Conservation (phyloP, 129 eudicot species). For the Sambucus nigra region DNA sequence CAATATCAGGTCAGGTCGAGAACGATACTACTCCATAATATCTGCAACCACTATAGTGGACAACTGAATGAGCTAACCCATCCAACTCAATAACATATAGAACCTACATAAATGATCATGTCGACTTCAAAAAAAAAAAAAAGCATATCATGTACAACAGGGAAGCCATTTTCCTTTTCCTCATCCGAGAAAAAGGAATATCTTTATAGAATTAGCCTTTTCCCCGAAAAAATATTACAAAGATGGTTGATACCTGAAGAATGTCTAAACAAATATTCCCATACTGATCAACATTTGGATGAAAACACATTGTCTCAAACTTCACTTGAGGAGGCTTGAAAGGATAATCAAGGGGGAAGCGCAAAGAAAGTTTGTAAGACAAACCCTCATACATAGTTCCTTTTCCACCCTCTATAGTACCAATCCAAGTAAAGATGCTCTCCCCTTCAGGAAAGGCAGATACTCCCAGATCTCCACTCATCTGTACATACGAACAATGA, state of each 20-base stretch:
- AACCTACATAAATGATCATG: neutral
- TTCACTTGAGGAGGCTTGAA: constrained; percentile 87
- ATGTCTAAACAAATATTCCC: constrained; percentile 82
- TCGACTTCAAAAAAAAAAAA: neutral
- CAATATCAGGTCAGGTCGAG: too few relatives aligned
- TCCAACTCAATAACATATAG: neutral
- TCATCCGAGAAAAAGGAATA: too few relatives aligned
- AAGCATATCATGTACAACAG: too few relatives aligned
- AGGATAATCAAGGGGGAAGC: constrained; percentile 68
- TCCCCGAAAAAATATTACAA: too few relatives aligned
- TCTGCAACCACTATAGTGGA: neutral
- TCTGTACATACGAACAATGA: constrained; percentile 26
- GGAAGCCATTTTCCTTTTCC: too few relatives aligned
- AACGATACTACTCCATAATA: neutral
- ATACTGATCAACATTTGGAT: constrained; percentile 75
- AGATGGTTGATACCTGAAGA: constrained; percentile 52
- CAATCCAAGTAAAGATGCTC: constrained; percentile 71
- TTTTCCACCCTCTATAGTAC: constrained; percentile 83
- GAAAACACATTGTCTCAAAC: constrained; percentile 82
- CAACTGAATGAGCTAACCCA: neutral
- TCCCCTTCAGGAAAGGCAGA: constrained; percentile 93
- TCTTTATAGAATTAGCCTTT: too few relatives aligned
- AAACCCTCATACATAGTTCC: constrained; percentile 78
- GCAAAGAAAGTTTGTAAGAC: constrained; percentile 66
- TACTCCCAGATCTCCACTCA: constrained; percentile 70